Conservation (phyloP, 2,329 filamentous ascomycete genomes). For the Alternaria burnsii region DNA sequence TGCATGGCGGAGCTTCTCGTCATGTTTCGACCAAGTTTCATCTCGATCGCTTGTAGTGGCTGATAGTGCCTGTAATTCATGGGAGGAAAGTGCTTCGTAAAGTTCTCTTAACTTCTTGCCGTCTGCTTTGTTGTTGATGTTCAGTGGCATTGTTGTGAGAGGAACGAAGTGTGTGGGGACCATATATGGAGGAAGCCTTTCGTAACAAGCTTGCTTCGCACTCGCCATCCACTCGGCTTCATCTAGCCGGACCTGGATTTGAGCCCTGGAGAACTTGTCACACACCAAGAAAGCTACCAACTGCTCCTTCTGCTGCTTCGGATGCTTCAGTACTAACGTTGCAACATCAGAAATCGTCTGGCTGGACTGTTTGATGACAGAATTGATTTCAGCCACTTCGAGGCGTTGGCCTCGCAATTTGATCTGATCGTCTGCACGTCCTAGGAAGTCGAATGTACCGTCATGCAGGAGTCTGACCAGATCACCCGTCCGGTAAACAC, state of each 20-base stretch:
- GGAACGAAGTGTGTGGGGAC: conserved; percentile 84
- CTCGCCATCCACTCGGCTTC: conserved; percentile 27
- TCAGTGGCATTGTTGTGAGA: conserved; percentile 77
- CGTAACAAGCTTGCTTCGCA: conserved; percentile 67
- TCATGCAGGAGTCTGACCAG: conserved; percentile 83
- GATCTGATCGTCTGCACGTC: conserved; percentile 88
- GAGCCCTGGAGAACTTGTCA: conserved; percentile 20
- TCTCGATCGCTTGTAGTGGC: conserved; percentile 16
- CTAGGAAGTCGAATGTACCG: conserved; percentile 85
- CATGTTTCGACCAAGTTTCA: conserved; percentile 46
- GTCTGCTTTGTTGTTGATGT: conserved; percentile 90
- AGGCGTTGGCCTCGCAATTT: conserved; percentile 89
- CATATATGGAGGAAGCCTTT: conserved; percentile 84
- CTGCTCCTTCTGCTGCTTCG: conserved; percentile 78
- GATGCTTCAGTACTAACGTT: conserved; percentile 78
- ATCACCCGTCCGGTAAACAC: conserved; percentile 87
- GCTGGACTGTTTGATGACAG: conserved; percentile 73
- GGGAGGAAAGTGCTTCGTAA: conserved; percentile 68
- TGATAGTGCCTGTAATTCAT: conserved; percentile 67
- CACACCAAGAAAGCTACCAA: conserved; percentile 75
- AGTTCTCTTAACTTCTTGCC: conserved; percentile 71
- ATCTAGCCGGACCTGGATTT: conserved; percentile 31
- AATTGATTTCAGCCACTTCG: conserved; percentile 91
- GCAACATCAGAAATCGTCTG: conserved; percentile 71
- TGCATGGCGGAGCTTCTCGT: conserved; percentile 61